These are phyloP conservation scores for Malassezia yamatoensis DNA, from an alignment of 1,284 basidiomycete genomes.

Conservation along the genomic window DNA sequence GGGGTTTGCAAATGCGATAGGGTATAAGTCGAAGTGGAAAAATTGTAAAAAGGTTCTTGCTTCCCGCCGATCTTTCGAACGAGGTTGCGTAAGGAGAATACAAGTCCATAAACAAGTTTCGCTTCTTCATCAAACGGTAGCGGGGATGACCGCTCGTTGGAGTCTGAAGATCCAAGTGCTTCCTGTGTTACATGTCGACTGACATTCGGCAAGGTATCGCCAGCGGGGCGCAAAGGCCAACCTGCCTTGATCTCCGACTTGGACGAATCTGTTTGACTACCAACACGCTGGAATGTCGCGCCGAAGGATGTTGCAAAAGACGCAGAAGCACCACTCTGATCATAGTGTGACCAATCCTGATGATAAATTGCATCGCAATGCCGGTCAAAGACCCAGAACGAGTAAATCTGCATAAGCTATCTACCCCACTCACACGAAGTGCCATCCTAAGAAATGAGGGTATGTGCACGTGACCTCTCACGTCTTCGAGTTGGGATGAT, in stretches of 20 bases:
- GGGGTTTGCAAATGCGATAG: slow-evolving; percentile 84
- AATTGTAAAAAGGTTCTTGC: slow-evolving; percentile 72
- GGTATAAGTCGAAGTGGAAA: slow-evolving; percentile 82
- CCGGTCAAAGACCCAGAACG: slow-evolving; percentile 45
- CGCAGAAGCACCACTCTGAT: slow-evolving; percentile 18
- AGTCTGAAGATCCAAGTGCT: neutral
- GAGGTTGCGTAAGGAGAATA: slow-evolving; percentile 86
- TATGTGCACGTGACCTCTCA: neutral
- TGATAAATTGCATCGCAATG: slow-evolving; percentile 43
- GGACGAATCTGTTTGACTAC: neutral
- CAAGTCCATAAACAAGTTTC: slow-evolving; percentile 91
- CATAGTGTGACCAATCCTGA: slow-evolving; percentile 41
- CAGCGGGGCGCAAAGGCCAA: slow-evolving; percentile 1
- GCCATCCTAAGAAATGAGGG: neutral
- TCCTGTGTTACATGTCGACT: slow-evolving; percentile 7
- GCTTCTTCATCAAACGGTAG: slow-evolving; percentile 87
- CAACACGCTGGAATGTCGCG: slow-evolving; percentile 30
- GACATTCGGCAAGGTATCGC: slow-evolving; percentile 22
- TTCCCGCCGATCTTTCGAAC: slow-evolving; percentile 64
- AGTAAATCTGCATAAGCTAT: slow-evolving; percentile 25
- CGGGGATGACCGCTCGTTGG: too few species aligned
- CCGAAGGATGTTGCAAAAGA: slow-evolving; percentile 29
- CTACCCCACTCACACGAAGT: slow-evolving; percentile 6
- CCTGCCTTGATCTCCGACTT: slow-evolving; percentile 1
- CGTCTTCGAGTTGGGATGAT: neutral